Evolutionary conservation across 495 filamentous ascomycete genomes (phyloP).

Genomic region (Penicillium silybi): DNA sequence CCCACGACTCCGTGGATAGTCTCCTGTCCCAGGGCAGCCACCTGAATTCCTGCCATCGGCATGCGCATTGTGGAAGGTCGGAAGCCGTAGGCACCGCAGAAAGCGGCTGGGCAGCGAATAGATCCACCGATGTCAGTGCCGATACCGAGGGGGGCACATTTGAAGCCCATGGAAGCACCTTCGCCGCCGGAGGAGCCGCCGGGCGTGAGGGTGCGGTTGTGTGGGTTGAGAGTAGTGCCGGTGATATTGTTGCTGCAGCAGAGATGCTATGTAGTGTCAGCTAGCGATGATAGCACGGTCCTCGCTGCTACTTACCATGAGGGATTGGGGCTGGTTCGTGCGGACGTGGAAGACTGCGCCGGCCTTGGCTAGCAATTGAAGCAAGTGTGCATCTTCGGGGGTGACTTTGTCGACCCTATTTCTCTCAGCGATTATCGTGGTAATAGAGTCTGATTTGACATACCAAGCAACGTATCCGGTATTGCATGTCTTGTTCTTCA

Average conservation of each 20-base stretch:
- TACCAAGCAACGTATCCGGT: constrained; percentile 41
- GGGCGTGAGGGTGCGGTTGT: constrained; percentile 50
- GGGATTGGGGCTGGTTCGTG: constrained; percentile 56
- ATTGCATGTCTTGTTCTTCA: constrained; percentile 44
- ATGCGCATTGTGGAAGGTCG: constrained; percentile 55
- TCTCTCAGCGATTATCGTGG: not conserved
- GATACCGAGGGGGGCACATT: constrained; percentile 60
- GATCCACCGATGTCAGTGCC: constrained; percentile 66
- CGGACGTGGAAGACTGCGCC: constrained; percentile 62
- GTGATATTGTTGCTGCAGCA: constrained; percentile 59
- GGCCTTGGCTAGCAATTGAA: constrained; percentile 31
- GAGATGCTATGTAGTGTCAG: constrained; percentile 29
- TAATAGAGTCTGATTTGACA: not conserved
- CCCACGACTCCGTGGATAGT: constrained; percentile 58
- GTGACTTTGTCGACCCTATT: constrained; percentile 33
- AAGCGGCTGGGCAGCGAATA: constrained; percentile 56
- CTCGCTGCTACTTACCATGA: constrained; percentile 30
- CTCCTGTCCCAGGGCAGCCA: constrained; percentile 54
- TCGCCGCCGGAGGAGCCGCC: constrained; percentile 70
- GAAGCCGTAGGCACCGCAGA: constrained; percentile 55
- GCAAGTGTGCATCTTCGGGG: constrained; percentile 33
- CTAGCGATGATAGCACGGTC: not conserved
- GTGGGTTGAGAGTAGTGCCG: constrained; percentile 60
- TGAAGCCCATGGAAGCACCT: constrained; percentile 58
- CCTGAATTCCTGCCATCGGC: constrained; percentile 37